Evolutionary conservation across 768 basidiomycete species (phyloP).

Genomic region (Suillus cothurnatus): DNA sequence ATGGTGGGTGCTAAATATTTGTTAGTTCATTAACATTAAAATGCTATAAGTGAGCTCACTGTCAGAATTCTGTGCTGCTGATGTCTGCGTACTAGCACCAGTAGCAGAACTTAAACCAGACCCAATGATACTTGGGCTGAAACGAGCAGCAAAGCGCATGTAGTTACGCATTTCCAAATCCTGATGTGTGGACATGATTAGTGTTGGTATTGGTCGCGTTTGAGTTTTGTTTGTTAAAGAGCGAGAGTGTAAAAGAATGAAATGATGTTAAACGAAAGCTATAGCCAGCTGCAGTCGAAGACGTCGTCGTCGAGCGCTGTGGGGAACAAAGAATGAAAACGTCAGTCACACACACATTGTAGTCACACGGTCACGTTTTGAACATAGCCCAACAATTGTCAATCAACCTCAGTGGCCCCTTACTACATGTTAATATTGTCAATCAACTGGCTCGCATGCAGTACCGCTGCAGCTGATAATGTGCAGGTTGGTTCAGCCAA

Average conservation of each 20-base stretch:
- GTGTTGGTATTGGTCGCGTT: not conserved
- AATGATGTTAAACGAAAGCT: not conserved
- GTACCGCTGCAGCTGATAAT: too few relatives aligned
- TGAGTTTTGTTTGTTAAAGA: conserved; percentile 26
- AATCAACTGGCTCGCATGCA: too few relatives aligned
- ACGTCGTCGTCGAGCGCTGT: conserved; percentile 1
- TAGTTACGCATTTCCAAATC: conserved; percentile 20
- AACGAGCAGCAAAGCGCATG: conserved; percentile 15
- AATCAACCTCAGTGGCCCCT: too few relatives aligned
- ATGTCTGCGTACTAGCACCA: not conserved
- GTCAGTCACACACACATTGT: not conserved
- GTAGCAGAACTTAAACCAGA: not conserved
- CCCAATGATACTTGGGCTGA: conserved; percentile 4
- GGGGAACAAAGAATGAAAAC: conserved; percentile 7
- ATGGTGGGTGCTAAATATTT: not conserved
- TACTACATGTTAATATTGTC: too few relatives aligned
- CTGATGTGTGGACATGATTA: conserved; percentile 11
- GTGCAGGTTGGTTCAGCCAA: not conserved
- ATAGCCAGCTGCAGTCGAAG: not conserved
- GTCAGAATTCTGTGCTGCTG: not conserved
- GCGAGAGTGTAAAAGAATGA: conserved; percentile 24
- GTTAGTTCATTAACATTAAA: conserved; percentile 9
- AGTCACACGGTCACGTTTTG: not conserved
- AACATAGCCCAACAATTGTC: too few relatives aligned
- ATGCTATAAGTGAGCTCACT: not conserved